Evolutionary conservation across 2,329 filamentous ascomycete species (phyloP).

Genomic region (Sporothrix mexicana): DNA sequence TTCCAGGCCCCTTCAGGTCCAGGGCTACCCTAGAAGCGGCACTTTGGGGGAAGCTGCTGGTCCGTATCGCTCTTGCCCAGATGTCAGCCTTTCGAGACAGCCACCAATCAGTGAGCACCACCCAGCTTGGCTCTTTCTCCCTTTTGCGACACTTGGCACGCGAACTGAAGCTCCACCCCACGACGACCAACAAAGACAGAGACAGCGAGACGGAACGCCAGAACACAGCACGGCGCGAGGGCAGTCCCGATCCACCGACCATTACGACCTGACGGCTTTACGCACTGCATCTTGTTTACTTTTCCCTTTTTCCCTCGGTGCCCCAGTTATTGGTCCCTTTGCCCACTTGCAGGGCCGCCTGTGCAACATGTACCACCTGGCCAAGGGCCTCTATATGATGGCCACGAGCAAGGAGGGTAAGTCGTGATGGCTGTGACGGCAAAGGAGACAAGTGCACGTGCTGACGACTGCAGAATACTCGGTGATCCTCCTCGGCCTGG

Average conservation of each 20-base stretch:
- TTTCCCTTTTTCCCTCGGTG: neutral
- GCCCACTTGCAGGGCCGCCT: neutral
- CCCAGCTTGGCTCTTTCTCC: neutral
- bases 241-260: neutral
- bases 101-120: slow-evolving; percentile 9
- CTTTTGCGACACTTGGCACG: neutral
- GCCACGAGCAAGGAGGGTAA: slow-evolving; percentile 95
- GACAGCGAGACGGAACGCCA: neutral
- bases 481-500: slow-evolving; percentile 92
- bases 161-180: neutral
- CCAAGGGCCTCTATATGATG: slow-evolving; percentile 92
- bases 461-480: slow-evolving; percentile 76
- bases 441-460: neutral
- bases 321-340: neutral
- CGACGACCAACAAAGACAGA: neutral
- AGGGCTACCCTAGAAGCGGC: slow-evolving; percentile 11
- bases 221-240: neutral
- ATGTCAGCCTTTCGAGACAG: slow-evolving; percentile 8
- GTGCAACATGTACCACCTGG: slow-evolving; percentile 84
- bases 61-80: neutral
- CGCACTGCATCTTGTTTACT: neutral
- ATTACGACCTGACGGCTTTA: neutral
- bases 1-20: neutral
- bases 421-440: slow-evolving; percentile 30
- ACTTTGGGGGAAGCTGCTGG: neutral